Evolutionary conservation across 1,139 yeast genomes (phyloP), one percentile per base, ranked within the genome.

Genomic region (Yarrowia galli): DNA sequence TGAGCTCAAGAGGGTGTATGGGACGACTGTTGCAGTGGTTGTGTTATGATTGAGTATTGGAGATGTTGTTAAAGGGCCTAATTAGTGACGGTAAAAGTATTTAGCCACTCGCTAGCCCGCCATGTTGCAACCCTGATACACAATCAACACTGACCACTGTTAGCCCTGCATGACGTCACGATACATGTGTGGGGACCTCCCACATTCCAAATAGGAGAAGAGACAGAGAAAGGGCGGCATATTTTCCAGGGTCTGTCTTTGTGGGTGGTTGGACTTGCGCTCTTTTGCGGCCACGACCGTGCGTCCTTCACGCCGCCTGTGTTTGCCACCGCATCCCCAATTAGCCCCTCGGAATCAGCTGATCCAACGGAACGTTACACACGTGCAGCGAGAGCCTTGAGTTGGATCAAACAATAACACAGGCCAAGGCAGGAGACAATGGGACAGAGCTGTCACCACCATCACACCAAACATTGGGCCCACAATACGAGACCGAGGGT

Each of bases 281-380:
- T 8, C 32, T 3, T 28, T 28, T n/a, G 12, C 4, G 43, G 8
- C 12, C 43, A 5, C 43, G 20, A 35, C 20, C 7, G 18, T 16
- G 43, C 43, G 1, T 38, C 43, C 18, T 18, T n/a, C 36, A 35
- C 32, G 15, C 20, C n/a, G 20, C 43, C 18, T 38, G 18, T 8
- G 10, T 9, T 38, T 16, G 43, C 43, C 43, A 38, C 43, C 22
- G 15, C 48, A 12, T 23, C 25, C 35, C 51, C 16, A 22, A 45
- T 45, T 45, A 45, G 32, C 49, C 48, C n/a, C 49, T 25, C 32
- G 32, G 32, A 23, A 46, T 49, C 54, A 49, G 54, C 54, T 49
- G 54, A 46, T 46, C 35, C 35, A 9, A 18, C 38, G 15, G 18
- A 18, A 48, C 40, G 54, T 49, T 49, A 10, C 54, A 48, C 54